Percentiles rank a stretch among this genome's conserved stretches.
Evolutionary conservation across 345 rosid species (phyloP).

Genomic region (Bruguiera gymnorhiza): DNA sequence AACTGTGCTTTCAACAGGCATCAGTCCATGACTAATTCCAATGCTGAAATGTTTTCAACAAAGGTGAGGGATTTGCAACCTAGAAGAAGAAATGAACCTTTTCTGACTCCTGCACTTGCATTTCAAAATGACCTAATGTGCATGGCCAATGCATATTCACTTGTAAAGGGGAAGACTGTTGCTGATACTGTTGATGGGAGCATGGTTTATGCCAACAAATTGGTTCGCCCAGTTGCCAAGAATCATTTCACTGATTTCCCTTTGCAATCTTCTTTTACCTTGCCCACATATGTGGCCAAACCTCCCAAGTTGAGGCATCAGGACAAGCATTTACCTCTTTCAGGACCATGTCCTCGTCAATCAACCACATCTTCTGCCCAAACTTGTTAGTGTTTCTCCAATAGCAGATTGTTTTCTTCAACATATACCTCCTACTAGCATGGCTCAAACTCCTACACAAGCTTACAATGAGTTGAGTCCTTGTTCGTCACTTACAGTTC

Average conservation of each 20-base stretch:
- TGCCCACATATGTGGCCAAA: neutral
- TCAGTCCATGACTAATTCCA: conserved; percentile 3
- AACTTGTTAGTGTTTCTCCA: conserved; percentile 3
- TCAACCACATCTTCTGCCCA: neutral
- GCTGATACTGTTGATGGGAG: conserved; percentile 6
- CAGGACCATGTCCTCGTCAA: conserved; percentile 2
- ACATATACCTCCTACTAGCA: conserved; percentile 4
- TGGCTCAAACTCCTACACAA: neutral
- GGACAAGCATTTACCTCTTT: conserved; percentile 10
- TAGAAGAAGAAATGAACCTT: conserved; percentile 5
- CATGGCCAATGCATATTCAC: neutral
- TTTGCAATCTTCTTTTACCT: conserved; percentile 9
- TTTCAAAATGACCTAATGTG: neutral
- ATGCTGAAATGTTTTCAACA: neutral
- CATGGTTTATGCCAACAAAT: neutral
- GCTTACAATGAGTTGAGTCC: conserved; percentile 8
- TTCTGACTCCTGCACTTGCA: conserved; percentile 8
- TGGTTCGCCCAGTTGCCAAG: conserved; percentile 10
- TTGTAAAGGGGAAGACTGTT: neutral
- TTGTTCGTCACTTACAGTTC: conserved; percentile 1
- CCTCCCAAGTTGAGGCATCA: conserved; percentile 6
- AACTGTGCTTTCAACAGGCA: conserved; percentile 6
- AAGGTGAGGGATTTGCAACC: conserved; percentile 5
- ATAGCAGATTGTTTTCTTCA: conserved; percentile 4
- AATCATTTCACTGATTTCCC: conserved; percentile 2